These are phyloP conservation scores for Starmerella sp. DNA, from an alignment of 805 yeast genomes.

Conservation along the genomic window DNA sequence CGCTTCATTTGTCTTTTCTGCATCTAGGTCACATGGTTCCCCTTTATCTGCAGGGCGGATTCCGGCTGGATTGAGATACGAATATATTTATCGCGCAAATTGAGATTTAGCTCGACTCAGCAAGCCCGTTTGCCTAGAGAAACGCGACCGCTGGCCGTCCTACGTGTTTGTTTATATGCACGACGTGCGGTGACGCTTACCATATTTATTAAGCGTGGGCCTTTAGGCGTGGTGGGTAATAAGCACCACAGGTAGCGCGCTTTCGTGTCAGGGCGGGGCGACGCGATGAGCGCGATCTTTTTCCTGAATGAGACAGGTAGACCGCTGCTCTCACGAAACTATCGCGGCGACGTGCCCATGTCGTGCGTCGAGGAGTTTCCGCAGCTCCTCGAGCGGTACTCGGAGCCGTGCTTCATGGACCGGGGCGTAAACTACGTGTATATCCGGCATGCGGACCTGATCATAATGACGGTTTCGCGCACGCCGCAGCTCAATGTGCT, in stretches of 20 bases:
- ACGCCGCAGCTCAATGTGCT: constrained; percentile 37
- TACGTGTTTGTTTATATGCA: not conserved
- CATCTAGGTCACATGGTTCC: too few relatives aligned
- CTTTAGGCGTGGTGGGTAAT: not conserved
- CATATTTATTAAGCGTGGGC: not conserved
- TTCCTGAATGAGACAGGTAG: constrained; percentile 59
- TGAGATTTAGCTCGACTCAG: too few relatives aligned
- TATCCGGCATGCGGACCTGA: constrained; percentile 41
- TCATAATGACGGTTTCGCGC: constrained; percentile 27
- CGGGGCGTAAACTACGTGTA: constrained; percentile 48
- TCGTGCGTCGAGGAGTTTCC: constrained; percentile 54
- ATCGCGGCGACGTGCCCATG: constrained; percentile 56
- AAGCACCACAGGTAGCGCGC: not conserved
- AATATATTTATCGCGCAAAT: too few relatives aligned
- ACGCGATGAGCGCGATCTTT: constrained; percentile 38
- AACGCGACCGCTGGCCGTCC: too few relatives aligned
- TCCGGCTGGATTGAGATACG: too few relatives aligned
- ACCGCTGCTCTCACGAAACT: constrained; percentile 56
- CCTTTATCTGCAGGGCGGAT: too few relatives aligned
- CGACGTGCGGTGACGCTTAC: not conserved
- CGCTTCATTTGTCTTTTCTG: too few relatives aligned
- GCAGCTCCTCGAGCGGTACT: constrained; percentile 35
- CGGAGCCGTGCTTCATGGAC: constrained; percentile 37
- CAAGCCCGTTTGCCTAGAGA: too few relatives aligned
- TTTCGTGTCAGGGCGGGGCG: not conserved